Evolutionary conservation across 441 rosid genomes (phyloP), one percentile per base, ranked within the genome.

Genomic region (Adansonia gregorii): DNA sequence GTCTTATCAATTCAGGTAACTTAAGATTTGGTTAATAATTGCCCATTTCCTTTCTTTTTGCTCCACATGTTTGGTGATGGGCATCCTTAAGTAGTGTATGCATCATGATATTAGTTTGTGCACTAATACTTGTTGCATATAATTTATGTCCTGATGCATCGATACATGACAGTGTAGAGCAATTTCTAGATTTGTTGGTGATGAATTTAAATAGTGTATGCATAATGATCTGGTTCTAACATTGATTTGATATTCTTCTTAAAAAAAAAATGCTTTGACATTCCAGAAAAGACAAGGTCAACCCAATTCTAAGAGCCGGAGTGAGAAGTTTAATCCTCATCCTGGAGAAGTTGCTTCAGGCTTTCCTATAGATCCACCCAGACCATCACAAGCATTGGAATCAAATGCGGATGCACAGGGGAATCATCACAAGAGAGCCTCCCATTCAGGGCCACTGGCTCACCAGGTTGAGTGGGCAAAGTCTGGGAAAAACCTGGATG

Each of bases 281-380:
- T 76, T 80, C 48, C 97, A 94, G 98, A 95, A 88, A 88, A 90
- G 99, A 65, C 92, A 94, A 81, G 86, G 85, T 77, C 97, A 90
- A 60, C 78, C 90, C 64, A 86, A 74, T 82, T 89, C 91, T 27
- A 94, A 91, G 87, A 95, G 99, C 86, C 87, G 98, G 27, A 95
- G 98, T 78, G 99, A 95, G 93, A 94, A 90, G 84, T 93, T 92
- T 78, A 93, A 95, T 83, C 97, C 97, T 81, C 93, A 93, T 86
- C 97, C 91, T 27, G 99, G 92, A 82, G 98, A 95, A 80, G 97
- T 87, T 81, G 98, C 97, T 65, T 95, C 99, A 27, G 99, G 97
- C 76, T 95, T 95, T 83, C 99, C 99, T 6, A 90, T 94, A 0
- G 99, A 95, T 78, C 99, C 97, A 27, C 98, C 98, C 67, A 88